A percentile compares a stretch with the other conserved stretches of the same genome.
phyloP scores from a whole-genome alignment of 2,329 filamentous ascomycete species.

The Arthroderma sp. region DNA sequence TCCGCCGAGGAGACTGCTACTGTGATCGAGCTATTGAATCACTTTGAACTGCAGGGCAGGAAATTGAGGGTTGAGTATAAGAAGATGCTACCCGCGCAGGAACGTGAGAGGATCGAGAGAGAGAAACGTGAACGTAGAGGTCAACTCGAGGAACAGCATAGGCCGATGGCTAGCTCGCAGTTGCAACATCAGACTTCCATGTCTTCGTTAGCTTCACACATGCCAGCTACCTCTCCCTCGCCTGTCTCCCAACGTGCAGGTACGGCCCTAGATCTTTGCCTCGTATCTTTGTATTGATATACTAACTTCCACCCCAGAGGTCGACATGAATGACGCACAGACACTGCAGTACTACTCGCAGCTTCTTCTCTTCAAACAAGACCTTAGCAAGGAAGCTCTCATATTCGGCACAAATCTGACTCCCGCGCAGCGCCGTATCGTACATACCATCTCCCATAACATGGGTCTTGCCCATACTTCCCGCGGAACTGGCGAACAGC shows the following conservation, averaged over 20 bases:
- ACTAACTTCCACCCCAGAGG: conserved; percentile 40
- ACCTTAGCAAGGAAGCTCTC: conserved; percentile 62
- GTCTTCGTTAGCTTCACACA: conserved; percentile 58
- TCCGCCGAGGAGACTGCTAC: conserved; percentile 84
- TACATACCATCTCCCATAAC: conserved; percentile 89
- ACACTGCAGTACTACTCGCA: conserved; percentile 84
- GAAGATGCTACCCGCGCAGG: conserved; percentile 94
- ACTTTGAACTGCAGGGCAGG: conserved; percentile 85
- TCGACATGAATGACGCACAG: conserved; percentile 83
- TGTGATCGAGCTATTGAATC: conserved; percentile 89
- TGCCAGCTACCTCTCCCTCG: conserved; percentile 54
- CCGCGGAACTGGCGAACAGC: conserved; percentile 72
- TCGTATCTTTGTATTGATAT: conserved; percentile 9
- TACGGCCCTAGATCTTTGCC: conserved; percentile 14
- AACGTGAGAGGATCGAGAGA: conserved; percentile 88
- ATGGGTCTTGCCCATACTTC: conserved; percentile 87
- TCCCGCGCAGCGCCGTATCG: conserved; percentile 73
- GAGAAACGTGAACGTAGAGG: conserved; percentile 94
- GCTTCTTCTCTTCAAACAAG: conserved; percentile 76
- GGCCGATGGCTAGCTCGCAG: conserved; percentile 51
- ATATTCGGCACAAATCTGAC: conserved; percentile 72
- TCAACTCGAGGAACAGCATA: conserved; percentile 93
- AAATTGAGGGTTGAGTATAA: conserved; percentile 97
- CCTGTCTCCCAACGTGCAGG: conserved; percentile 48
- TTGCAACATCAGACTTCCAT: conserved; percentile 79